Base-by-base conservation (phyloP, 2,329 filamentous ascomycete genomes). In the Delphinella strobiligena region DNA sequence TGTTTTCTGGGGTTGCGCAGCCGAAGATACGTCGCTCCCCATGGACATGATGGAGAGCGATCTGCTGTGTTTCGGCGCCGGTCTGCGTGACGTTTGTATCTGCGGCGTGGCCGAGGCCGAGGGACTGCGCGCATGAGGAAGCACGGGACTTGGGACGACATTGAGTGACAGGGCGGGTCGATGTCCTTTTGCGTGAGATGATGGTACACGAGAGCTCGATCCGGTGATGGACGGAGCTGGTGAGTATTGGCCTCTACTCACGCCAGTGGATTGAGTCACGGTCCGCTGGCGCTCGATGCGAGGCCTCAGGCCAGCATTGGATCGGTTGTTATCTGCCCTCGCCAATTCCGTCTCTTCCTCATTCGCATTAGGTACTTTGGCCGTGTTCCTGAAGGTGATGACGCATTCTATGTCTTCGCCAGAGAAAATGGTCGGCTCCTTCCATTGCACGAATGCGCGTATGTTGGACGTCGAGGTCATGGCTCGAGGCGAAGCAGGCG, bases 341-440 rank as follows among this genome's bases (percentile, higher is more conserved):
- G 42, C 34, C 45, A 45, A 37, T 36, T 47, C 51, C 51, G 37
- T 45, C 44, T 33, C 52, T 50, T 39, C 54, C 49, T 43, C 47
- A n/a, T 55, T 53, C 16, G 75, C 71, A 47, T 54, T 60, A n/a
- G n/a, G n/a, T n/a, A n/a, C n/a, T n/a, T n/a, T n/a, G 19, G 72
- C 67, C 36, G 88, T 73, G 59, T 98, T 98, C 64, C 82, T 89
- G 66, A 98, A 98, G 37, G 85, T 95, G 60, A 98, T 93, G 50
- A 80, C 87, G 64, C 91, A 96, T 65, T 88, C 84, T 55, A 96
- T 75, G 56, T 94, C 82, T 69, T 98, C 91, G 62, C 91, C 91
- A 42, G 91, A 85, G 64, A 96, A 98, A 53, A 98, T 85, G 46
- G 84, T 88, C 61, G 89, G 80, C 58, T 93, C 84, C 60, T 86